Percentiles rank a stretch among this genome's conserved stretches.
Evolutionary conservation across 306 rosid genomes (phyloP).

Genomic region (Cicer arietinum): DNA sequence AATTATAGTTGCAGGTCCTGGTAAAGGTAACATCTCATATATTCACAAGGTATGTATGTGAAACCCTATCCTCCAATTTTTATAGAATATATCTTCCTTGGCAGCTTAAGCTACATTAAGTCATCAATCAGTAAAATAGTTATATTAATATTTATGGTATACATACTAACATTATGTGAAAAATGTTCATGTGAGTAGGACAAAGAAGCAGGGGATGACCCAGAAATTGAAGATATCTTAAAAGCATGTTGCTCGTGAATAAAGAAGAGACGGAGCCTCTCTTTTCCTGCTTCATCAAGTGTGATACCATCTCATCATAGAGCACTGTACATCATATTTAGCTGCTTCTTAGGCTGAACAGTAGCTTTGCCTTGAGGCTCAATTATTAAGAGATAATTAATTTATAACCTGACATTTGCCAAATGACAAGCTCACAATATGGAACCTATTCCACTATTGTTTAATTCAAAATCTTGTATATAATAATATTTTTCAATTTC

Average conservation of each 20-base stretch:
- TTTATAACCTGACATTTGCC: background rate
- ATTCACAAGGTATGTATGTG: conserved; percentile 69
- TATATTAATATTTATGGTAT: conserved; percentile 19
- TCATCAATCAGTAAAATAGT: conserved; percentile 20
- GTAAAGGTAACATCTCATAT: conserved; percentile 76
- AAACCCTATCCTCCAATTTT: conserved; percentile 6
- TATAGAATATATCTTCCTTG: conserved; percentile 9
- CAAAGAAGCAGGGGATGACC: conserved; percentile 97
- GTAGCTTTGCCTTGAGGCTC: conserved; percentile 27
- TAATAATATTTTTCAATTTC: conserved; percentile 10
- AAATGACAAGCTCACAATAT: conserved; percentile 14
- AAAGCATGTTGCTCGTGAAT: conserved; percentile 74
- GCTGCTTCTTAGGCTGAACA: conserved; percentile 38
- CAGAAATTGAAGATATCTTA: conserved; percentile 77
- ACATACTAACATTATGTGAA: conserved; percentile 5
- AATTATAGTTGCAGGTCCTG: conserved; percentile 92
- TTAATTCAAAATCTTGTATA: conserved; percentile 28
- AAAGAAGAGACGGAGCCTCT: background rate
- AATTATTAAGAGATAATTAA: conserved; percentile 5
- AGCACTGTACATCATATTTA: conserved; percentile 33
- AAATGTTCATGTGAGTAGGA: conserved; percentile 57
- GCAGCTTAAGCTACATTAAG: background rate
- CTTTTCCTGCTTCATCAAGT: conserved; percentile 25
- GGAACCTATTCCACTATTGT: conserved; percentile 7
- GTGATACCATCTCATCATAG: conserved; percentile 1